A percentile compares a stretch with the other conserved stretches of the same genome.
phyloP scores from a whole-genome alignment of 2,329 filamentous ascomycete species.

The Raffaelea arxii region DNA sequence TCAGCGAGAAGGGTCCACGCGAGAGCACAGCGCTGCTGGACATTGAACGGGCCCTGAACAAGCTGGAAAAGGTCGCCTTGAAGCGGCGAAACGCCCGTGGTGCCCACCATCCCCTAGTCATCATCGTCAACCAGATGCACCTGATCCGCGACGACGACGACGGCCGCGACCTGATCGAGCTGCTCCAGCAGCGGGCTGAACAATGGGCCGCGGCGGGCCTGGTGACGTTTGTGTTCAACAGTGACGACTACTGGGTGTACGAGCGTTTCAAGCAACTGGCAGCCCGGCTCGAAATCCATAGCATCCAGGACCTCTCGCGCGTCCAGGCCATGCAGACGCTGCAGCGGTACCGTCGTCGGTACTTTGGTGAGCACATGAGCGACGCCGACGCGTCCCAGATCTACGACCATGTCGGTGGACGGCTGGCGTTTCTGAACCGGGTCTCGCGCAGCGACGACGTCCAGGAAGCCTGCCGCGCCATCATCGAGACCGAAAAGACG shows the following conservation, averaged over 20 bases:
- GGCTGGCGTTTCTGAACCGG: slow-evolving; percentile 77
- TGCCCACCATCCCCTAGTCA: slow-evolving; percentile 56
- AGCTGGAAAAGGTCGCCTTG: slow-evolving; percentile 90
- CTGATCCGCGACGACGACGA: slow-evolving; percentile 85
- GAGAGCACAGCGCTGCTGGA: slow-evolving; percentile 89
- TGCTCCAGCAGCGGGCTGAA: slow-evolving; percentile 91
- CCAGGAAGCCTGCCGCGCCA: slow-evolving; percentile 60
- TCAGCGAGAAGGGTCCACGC: slow-evolving; percentile 84
- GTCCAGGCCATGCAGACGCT: slow-evolving; percentile 67
- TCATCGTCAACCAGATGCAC: slow-evolving; percentile 93
- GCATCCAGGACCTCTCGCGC: slow-evolving; percentile 76
- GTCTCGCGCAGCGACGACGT: slow-evolving; percentile 84
- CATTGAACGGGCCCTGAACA: slow-evolving; percentile 95
- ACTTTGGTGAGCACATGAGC: slow-evolving; percentile 54
- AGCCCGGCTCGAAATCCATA: slow-evolving; percentile 88
- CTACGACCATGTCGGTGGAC: slow-evolving; percentile 79
- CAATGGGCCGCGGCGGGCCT: slow-evolving; percentile 91
- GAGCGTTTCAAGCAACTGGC: slow-evolving; percentile 87
- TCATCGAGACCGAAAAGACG: slow-evolving; percentile 60
- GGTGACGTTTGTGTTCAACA: slow-evolving; percentile 89
- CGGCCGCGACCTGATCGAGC: slow-evolving; percentile 84
- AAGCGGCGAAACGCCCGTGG: slow-evolving; percentile 50
- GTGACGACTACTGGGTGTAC: slow-evolving; percentile 97
- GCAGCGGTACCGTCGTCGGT: slow-evolving; percentile 68
- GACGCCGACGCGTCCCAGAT: slow-evolving; percentile 58